A percentile compares a stretch with the other conserved stretches of the same genome.
These are phyloP conservation scores for Cadophora sp. DNA, from an alignment of 2,329 filamentous ascomycete genomes.

Conservation along the genomic window DNA sequence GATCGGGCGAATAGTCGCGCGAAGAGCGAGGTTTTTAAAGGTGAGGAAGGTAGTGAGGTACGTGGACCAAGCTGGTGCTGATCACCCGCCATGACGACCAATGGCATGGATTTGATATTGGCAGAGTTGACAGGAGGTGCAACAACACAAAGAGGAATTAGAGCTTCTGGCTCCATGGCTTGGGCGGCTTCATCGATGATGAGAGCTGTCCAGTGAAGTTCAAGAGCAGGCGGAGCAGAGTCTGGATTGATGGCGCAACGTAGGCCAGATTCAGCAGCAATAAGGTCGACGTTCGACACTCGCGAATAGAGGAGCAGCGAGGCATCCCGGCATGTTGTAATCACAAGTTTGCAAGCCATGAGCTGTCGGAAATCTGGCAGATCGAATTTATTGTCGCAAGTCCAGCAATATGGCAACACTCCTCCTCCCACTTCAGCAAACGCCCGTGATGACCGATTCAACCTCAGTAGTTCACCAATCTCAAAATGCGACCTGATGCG, in stretches of 20 bases:
- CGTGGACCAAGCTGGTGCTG: constrained; percentile 34
- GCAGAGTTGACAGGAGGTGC: constrained; percentile 18
- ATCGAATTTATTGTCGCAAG: constrained; percentile 20
- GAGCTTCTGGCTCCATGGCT: constrained; percentile 34
- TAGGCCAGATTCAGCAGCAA: constrained; percentile 27
- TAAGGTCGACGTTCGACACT: constrained; percentile 31
- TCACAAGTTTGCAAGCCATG: constrained; percentile 32
- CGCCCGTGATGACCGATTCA: constrained; percentile 30
- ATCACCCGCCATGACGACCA: constrained; percentile 35
- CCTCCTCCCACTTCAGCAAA: constrained; percentile 31
- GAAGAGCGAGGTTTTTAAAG: constrained; percentile 33
- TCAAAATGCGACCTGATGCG: constrained; percentile 24
- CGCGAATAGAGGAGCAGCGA: constrained; percentile 32
- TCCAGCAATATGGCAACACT: constrained; percentile 31
- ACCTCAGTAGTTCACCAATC: constrained; percentile 25
- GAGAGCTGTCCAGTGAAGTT: constrained; percentile 33
- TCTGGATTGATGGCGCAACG: constrained; percentile 29
- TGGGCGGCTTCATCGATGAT: constrained; percentile 36
- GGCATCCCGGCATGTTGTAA: constrained; percentile 34
- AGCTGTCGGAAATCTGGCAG: constrained; percentile 30
- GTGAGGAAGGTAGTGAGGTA: constrained; percentile 27
- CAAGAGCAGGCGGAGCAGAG: constrained; percentile 8
- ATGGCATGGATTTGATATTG: constrained; percentile 22
- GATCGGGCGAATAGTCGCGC: constrained; percentile 29
- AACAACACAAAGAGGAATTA: constrained; percentile 31